phyloP scores from a whole-genome alignment of 495 filamentous ascomycete species.

The Xylaria grammica region DNA sequence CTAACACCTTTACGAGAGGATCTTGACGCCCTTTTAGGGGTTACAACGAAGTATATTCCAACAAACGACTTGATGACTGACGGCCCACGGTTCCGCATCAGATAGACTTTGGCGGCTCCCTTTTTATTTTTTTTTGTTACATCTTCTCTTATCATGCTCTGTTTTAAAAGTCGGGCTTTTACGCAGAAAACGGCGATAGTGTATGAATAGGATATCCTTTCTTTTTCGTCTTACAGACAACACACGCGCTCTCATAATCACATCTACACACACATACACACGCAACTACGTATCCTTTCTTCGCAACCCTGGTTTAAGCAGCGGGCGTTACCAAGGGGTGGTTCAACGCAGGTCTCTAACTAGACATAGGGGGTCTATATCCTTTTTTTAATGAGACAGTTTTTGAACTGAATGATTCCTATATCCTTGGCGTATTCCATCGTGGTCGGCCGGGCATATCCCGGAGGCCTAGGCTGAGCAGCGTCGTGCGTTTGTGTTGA shows the following conservation, averaged over 20 bases:
- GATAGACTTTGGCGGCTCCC: constrained; percentile 22
- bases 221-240: constrained; percentile 19
- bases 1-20: neutral
- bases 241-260: neutral
- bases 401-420: constrained; percentile 4
- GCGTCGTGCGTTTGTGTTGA: no score
- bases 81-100: constrained; percentile 17
- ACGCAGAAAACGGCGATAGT: constrained; percentile 34
- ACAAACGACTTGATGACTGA: constrained; percentile 23
- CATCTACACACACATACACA: neutral
- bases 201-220: constrained; percentile 43
- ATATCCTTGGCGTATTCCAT: neutral
- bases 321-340: constrained; percentile 2
- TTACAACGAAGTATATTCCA: constrained; percentile 20
- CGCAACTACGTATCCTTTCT: neutral
- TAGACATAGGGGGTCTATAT: constrained; percentile 17
- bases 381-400: constrained; percentile 6
- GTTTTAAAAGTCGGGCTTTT: constrained; percentile 29
- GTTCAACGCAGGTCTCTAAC: neutral
- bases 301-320: neutral
- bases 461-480: no score
- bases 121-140: neutral
- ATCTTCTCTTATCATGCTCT: constrained; percentile 3
- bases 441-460: no score
- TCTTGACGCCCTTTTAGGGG: neutral